These are phyloP conservation scores for Saccharomycopsis hybrid DNA, from an alignment of 1,139 yeast genomes.

Conservation along the genomic window DNA sequence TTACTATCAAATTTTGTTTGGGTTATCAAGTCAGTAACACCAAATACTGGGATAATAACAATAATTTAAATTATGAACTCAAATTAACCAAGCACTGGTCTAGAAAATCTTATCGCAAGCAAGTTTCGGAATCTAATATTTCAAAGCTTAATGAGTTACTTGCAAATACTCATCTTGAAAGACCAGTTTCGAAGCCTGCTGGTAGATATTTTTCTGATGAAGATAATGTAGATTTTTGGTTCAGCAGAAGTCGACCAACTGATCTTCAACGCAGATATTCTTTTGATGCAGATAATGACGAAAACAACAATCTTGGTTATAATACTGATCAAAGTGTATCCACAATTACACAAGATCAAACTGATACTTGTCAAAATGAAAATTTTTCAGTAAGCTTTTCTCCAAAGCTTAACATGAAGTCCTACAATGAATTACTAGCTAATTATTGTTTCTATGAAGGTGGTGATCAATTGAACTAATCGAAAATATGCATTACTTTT, in stretches of 20 bases:
- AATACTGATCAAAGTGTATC: not conserved
- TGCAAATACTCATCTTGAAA: not conserved
- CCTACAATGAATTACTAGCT: constrained; percentile 15
- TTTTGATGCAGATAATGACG: not conserved
- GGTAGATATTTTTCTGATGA: constrained; percentile 4
- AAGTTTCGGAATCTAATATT: constrained; percentile 13
- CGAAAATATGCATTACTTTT: not conserved
- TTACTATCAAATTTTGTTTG: constrained; percentile 17
- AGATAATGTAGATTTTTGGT: constrained; percentile 9
- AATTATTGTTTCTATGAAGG: constrained; percentile 19
- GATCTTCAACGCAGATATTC: constrained; percentile 1
- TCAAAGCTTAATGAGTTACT: constrained; percentile 14
- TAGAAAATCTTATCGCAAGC: not conserved
- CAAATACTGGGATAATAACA: constrained; percentile 20
- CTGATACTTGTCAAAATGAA: not conserved
- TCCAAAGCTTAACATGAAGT: constrained; percentile 1
- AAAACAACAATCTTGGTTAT: not conserved
- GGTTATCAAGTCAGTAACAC: constrained; percentile 12
- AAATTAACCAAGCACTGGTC: constrained; percentile 7
- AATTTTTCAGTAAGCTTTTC: not conserved
- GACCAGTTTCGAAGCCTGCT: not conserved
- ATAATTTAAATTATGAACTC: constrained; percentile 13
- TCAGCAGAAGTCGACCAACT: constrained; percentile 2
- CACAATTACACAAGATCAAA: not conserved
- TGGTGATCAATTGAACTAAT: not conserved